Evolutionary conservation across 306 rosid genomes (phyloP).

Genomic region (Hippophae rhamnoides): DNA sequence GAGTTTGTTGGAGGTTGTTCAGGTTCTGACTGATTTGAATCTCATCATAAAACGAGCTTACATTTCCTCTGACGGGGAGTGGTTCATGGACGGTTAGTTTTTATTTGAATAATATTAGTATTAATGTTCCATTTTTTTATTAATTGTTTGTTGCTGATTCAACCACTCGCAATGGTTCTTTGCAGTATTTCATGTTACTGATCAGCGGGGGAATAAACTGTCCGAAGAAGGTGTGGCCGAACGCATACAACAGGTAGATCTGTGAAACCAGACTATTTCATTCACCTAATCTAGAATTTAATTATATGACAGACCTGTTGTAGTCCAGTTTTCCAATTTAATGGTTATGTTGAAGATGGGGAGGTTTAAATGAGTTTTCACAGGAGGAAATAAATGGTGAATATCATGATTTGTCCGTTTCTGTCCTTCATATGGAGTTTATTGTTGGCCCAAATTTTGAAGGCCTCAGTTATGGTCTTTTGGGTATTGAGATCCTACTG

Average conservation of each 20-base stretch:
- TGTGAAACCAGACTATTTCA: slow-evolving; percentile 3
- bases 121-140: background rate
- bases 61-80: slow-evolving; percentile 93
- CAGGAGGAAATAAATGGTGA: background rate
- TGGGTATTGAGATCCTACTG: too few species aligned
- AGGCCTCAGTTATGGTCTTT: background rate
- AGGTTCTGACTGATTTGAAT: slow-evolving; percentile 81
- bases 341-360: background rate
- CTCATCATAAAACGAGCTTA: slow-evolving; percentile 78
- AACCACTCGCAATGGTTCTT: slow-evolving; percentile 7
- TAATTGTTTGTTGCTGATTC: slow-evolving; percentile 2
- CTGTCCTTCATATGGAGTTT: background rate
- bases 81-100: slow-evolving; percentile 96
- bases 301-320: background rate
- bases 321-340: background rate
- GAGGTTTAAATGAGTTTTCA: slow-evolving; percentile 4
- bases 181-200: slow-evolving; percentile 82
- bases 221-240: slow-evolving; percentile 66
- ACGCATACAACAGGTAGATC: slow-evolving; percentile 86
- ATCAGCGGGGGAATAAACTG: slow-evolving; percentile 71
- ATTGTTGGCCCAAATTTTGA: background rate
- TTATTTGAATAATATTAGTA: slow-evolving; percentile 2
- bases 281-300: background rate
- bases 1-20: slow-evolving; percentile 86
- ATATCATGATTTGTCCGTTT: background rate